Evolutionary conservation across 1,284 basidiomycete genomes (phyloP).

Genomic region (Heliocybe sulcata): DNA sequence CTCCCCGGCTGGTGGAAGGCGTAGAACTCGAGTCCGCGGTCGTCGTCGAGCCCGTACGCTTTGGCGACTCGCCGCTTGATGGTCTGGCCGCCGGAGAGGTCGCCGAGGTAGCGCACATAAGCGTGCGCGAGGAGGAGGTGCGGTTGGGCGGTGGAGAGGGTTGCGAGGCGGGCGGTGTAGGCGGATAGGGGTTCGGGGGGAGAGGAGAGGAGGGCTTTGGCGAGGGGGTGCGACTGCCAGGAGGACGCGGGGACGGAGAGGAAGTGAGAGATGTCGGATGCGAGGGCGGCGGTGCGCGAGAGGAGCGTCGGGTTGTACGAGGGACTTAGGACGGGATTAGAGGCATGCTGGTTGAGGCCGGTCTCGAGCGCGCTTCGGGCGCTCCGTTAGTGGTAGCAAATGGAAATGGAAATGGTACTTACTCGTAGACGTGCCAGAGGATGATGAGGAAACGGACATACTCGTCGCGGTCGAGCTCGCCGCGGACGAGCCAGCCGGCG

Average conservation of each 20-base stretch:
- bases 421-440: conserved; percentile 78
- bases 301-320: conserved; percentile 71
- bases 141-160: conserved; percentile 40
- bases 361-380: conserved; percentile 51
- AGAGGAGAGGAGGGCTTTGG: conserved; percentile 32
- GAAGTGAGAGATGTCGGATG: conserved; percentile 62
- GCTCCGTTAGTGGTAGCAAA: conserved; percentile 2
- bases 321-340: conserved; percentile 54
- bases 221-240: conserved; percentile 51
- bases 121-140: conserved; percentile 67
- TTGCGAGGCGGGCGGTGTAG: conserved; percentile 46
- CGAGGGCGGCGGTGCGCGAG: conserved; percentile 49
- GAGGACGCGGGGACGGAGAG: conserved; percentile 44
- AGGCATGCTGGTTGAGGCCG: conserved; percentile 55
- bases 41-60: conserved; percentile 56
- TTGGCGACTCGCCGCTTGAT: conserved; percentile 59
- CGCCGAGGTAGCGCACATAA: conserved; percentile 83
- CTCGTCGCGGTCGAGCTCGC: conserved; percentile 55
- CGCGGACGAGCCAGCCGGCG: conserved; percentile 53
- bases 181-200: conserved; percentile 43
- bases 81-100: conserved; percentile 77
- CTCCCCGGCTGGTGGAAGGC: conserved; percentile 54
- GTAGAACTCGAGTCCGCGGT: conserved; percentile 62
- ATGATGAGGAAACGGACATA: conserved; percentile 70
- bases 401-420: conserved; percentile 21